Percentiles rank a stretch among this genome's conserved stretches.
Evolutionary conservation across 1,139 yeast genomes (phyloP).

Genomic region (Blastobotrys elegans): DNA sequence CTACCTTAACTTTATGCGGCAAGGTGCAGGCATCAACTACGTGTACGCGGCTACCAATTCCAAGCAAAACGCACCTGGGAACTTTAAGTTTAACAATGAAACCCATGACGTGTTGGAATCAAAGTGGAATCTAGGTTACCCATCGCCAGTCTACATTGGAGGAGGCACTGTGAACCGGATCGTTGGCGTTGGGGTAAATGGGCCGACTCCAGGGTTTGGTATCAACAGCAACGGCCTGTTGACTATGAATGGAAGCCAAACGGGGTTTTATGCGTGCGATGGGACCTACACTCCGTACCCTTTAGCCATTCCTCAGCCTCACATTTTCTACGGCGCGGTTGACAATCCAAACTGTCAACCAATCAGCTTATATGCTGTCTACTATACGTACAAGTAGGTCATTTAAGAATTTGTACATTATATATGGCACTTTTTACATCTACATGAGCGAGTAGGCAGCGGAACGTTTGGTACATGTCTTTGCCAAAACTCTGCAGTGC

Average conservation of each 20-base stretch:
- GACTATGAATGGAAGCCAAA: neutral
- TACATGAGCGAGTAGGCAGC: neutral
- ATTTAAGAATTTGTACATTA: too few species aligned
- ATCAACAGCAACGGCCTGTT: neutral
- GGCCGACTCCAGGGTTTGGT: neutral
- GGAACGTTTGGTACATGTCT: neutral
- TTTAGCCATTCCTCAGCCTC: too few species aligned
- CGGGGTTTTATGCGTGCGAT: conserved; percentile 14
- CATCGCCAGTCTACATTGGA: too few species aligned
- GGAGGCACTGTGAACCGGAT: neutral
- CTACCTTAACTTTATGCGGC: conserved; percentile 38
- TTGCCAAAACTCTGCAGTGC: neutral
- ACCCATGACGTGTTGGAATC: neutral
- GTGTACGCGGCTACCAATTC: conserved; percentile 26
- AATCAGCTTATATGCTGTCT: too few species aligned
- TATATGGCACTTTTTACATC: neutral
- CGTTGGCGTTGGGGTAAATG: conserved; percentile 4
- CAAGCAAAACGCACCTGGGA: conserved; percentile 24
- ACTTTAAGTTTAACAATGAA: conserved; percentile 10
- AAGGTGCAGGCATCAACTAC: conserved; percentile 50
- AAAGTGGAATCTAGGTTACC: too few species aligned
- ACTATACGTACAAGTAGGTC: too few species aligned
- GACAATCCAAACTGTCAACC: too few species aligned
- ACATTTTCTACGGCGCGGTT: too few species aligned
- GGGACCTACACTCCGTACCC: conserved; percentile 14